Evolutionary conservation across 345 rosid species (phyloP), one percentile per base, ranked within the genome.

Genomic region (Rhizophora apiculata): DNA sequence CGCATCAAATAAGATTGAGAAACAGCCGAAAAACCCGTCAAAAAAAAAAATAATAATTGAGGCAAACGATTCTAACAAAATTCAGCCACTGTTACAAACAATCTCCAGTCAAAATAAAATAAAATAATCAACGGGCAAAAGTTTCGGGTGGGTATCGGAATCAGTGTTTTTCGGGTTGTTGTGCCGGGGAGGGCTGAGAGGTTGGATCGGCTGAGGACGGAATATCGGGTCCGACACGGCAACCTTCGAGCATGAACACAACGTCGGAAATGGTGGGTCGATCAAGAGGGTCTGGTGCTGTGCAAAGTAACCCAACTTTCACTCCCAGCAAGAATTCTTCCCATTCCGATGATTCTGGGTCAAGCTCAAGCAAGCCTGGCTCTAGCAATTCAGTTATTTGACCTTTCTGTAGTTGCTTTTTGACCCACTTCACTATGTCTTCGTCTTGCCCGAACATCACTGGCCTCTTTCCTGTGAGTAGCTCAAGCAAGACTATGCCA

Each of bases 201-300:
- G 94, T 89, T 2, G 89, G 94, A 67, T 94, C 96, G 24, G 96
- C 91, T 5, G 95, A 88, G 19, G 96, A 92, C 0, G 93, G 90
- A 63, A 86, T 83, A 63, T 89, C 96, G 19, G 92, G 96, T 10
- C 93, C 99, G 24, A 80, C 96, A 68, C 99, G 88, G 68, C 99
- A 95, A 20, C 99, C 97, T 86, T 95, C 97, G 10, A 92, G 96
- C 99, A 95, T 95, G 88, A 92, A 95, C 31, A 92, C 99, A 54
- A 95, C 78, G 22, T 95, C 99, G 2, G 92, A 70, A 91, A 92
- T 87, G 60, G 86, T 72, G 48, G 99, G 99, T 70, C 99, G 82
- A 74, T 90, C 97, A 6, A 84, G 85, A 19, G 96, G 97, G 75
- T 92, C 96, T 0, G 89, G 84, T 20, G 97, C 95, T 1, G 99